Evolutionary conservation across 169 alveolate species (phyloP).

Genomic region (Cystoisospora suis): DNA sequence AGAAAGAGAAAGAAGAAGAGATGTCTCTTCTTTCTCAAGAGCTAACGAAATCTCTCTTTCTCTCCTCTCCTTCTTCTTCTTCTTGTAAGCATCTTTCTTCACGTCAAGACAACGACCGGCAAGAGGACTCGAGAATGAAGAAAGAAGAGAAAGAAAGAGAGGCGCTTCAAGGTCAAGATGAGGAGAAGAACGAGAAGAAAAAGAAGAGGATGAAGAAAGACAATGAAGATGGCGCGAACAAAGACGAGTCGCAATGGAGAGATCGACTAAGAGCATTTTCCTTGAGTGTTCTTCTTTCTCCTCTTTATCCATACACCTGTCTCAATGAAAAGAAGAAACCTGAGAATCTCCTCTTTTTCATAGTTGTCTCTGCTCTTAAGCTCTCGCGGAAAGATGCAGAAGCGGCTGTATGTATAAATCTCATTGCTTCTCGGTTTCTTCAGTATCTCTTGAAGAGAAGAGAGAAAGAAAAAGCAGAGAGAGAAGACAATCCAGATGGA

Average conservation of each 20-base stretch:
- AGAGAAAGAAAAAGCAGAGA: not conserved
- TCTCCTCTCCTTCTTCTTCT: no score
- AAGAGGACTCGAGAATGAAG: no score
- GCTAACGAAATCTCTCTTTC: no score
- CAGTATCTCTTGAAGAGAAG: no score
- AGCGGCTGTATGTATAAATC: not conserved
- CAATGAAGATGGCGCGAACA: not conserved
- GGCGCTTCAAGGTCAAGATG: no score
- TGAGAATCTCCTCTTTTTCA: not conserved
- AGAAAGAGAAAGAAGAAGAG: no score
- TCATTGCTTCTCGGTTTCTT: not conserved
- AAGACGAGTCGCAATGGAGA: not conserved
- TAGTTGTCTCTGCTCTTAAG: not conserved
- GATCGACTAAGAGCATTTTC: not conserved
- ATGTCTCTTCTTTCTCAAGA: no score
- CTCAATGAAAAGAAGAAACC: slow-evolving; percentile 4
- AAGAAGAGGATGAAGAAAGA: not conserved
- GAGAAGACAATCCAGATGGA: not conserved
- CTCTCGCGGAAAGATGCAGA: not conserved
- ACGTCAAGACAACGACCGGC: no score
- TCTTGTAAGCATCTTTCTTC: no score
- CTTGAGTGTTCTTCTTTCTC: not conserved
- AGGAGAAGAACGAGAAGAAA: not conserved
- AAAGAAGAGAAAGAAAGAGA: no score
- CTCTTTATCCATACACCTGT: not conserved